These are phyloP conservation scores for Aspergillus niger DNA, from an alignment of 2,329 filamentous ascomycete genomes.

Conservation along the genomic window DNA sequence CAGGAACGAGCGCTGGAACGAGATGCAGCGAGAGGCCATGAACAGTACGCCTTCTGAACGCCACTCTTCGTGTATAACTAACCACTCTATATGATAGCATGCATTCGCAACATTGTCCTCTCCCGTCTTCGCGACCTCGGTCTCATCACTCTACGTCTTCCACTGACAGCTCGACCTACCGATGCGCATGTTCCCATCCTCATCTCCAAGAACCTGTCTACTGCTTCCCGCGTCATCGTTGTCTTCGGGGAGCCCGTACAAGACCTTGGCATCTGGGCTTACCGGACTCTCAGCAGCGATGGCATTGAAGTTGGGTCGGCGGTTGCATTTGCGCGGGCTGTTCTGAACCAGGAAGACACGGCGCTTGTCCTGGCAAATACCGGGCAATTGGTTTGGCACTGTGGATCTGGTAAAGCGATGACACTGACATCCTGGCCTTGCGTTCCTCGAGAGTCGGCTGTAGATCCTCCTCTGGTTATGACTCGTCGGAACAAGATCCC, in stretches of 20 bases:
- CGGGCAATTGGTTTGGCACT: slow-evolving; percentile 76
- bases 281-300: slow-evolving; percentile 64
- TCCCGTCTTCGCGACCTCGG: slow-evolving; percentile 64
- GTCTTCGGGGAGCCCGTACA: slow-evolving; percentile 72
- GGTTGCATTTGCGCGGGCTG: slow-evolving; percentile 61
- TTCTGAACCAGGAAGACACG: slow-evolving; percentile 36
- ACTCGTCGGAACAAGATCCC: slow-evolving; percentile 62
- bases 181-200: slow-evolving; percentile 71
- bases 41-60: slow-evolving; percentile 58
- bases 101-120: slow-evolving; percentile 62
- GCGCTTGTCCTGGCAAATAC: slow-evolving; percentile 73
- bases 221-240: slow-evolving; percentile 66
- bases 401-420: slow-evolving; percentile 62
- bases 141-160: slow-evolving; percentile 63
- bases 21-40: slow-evolving; percentile 71
- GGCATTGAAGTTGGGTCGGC: slow-evolving; percentile 72
- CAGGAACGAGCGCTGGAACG: slow-evolving; percentile 75
- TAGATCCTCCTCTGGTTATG: slow-evolving; percentile 58
- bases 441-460: slow-evolving; percentile 64
- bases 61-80: not conserved
- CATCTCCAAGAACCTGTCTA: slow-evolving; percentile 57
- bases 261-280: slow-evolving; percentile 74
- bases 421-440: slow-evolving; percentile 59
- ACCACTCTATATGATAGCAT: slow-evolving; percentile 34
- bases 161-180: slow-evolving; percentile 51